These are phyloP conservation scores for Rhododendron ovatum DNA, from an alignment of 148 eudicot species.

Conservation along the genomic window DNA sequence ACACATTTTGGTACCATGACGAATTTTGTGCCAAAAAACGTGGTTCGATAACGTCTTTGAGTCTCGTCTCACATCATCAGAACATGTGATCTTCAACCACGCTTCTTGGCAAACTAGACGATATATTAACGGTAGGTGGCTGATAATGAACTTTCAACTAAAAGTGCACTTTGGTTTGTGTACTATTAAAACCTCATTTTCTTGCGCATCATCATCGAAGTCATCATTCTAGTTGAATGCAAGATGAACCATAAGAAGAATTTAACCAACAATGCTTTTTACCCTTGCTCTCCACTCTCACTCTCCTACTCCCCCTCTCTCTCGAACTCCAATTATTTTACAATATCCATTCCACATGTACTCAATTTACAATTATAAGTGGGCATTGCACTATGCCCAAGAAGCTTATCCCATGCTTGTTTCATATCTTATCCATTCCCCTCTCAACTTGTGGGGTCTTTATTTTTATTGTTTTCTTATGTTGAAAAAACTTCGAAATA, in stretches of 20 bases:
- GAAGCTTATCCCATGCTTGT: conserved; percentile 30
- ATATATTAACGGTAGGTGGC: not conserved
- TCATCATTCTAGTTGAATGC: not conserved
- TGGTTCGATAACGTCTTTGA: not conserved
- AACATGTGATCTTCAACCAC: not conserved
- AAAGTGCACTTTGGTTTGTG: not conserved
- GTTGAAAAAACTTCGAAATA: conserved; percentile 8
- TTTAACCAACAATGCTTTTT: not conserved
- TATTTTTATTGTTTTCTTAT: not conserved
- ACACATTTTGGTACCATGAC: not conserved
- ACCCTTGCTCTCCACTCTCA: not conserved
- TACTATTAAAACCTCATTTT: not conserved
- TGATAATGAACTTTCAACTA: not conserved
- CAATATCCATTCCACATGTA: not conserved
- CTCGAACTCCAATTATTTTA: not conserved
- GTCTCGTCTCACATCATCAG: not conserved
- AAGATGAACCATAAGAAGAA: not conserved
- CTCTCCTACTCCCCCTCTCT: not conserved
- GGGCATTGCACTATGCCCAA: conserved; percentile 29
- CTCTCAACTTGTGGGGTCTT: conserved; percentile 6
- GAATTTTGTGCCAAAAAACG: not conserved
- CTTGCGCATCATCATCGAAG: not conserved
- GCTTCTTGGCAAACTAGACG: not conserved
- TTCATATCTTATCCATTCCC: conserved; percentile 26
- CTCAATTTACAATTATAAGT: conserved; percentile 10